Evolutionary conservation across 768 basidiomycete species (phyloP), one percentile per base, ranked within the genome.

Genomic region (Cystoderma amianthinum): DNA sequence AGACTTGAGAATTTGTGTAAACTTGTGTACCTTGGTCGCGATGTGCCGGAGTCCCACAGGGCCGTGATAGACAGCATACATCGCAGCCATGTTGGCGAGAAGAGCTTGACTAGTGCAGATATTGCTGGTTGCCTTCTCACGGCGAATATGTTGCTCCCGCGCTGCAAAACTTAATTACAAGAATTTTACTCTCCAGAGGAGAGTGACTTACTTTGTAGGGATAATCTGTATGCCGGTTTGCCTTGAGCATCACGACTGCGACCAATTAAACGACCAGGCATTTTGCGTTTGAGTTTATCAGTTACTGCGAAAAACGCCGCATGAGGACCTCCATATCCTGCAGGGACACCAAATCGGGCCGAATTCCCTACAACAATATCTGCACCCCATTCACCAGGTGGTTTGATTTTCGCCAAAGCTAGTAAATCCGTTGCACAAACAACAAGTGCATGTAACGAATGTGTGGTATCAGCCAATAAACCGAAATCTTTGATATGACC

Each of bases 321-420:
- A 57, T 99, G 95, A 15, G 95, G 95, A 12, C 95, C 95, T 41
- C 95, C 95, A 59, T 92, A 96, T n/a, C 95, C 95, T 34, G 83
- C 77, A 15, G 95, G 94, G 12, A 99, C 95, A 55, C 96, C 96
- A 54, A 99, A 99, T 13, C 96, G 80, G 21, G 87, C 95, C 12
- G 92, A 91, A 59, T 95, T 97, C 28, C 96, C 96, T 34, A 95
- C 69, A 5, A 90, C 94, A 48, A 98, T 79, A 59, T 99, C 95
- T 21, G 93, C 94, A 38, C 95, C 95, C 92, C 95, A 98, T 70
- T 98, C 96, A 43, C 96, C 95, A 11, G 95, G 95, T 20, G 95
- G 90, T 52, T 88, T 91, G 44, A 99, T 71, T 71, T 92, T 73
- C 2, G 93, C 91, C 58, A 98, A 69, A 1, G 95, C 91, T 30